Evolutionary conservation across 768 basidiomycete genomes (phyloP), one percentile per base, ranked within the genome.

Genomic region (Multifurca ochricompacta): DNA sequence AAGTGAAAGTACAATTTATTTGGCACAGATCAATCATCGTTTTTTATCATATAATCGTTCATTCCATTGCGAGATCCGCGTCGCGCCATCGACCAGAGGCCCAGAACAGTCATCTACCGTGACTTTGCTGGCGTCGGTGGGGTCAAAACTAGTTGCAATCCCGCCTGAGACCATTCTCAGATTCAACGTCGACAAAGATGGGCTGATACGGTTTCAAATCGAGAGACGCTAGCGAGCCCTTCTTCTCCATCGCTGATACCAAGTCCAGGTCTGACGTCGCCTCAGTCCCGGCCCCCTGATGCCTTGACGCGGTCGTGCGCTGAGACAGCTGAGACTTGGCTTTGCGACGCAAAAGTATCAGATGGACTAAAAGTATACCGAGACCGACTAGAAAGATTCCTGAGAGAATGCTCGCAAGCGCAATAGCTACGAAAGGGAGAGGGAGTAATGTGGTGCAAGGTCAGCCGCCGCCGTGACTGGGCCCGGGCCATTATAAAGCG

Each of bases 71-170:
- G n/a, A n/a, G n/a, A n/a, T n/a, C n/a, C n/a, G n/a, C n/a, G n/a
- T n/a, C n/a, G 41, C 7, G 19, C 11, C 9, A 14, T 14, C 18
- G n/a, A n/a, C n/a, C n/a, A n/a, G n/a, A n/a, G n/a, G n/a, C n/a
- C n/a, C n/a, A n/a, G n/a, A n/a, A n/a, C n/a, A n/a, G n/a, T n/a
- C n/a, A 9, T 31, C 34, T 21, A 11, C 6, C 19, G 16, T 43
- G 36, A 39, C 41, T 10, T 30, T 45, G 30, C 51, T 3, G 58
- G 58, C 21, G 58, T 59, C 16, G 58, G 58, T 28, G 58, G 58
- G 19, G 58, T 59, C 58, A 59, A 36, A 13, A 59, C 19, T 23
- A 59, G 45, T 16, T 57, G 58, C 44, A 59, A n/a, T 25, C 27
- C 58, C 3, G 54, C 18, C 25, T 43, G 42, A 19, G 54, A 13